A percentile compares a stretch with the other conserved stretches of the same genome.
Evolutionary conservation across 2,329 filamentous ascomycete genomes (phyloP).

Genomic region (Clonostachys chloroleuca): DNA sequence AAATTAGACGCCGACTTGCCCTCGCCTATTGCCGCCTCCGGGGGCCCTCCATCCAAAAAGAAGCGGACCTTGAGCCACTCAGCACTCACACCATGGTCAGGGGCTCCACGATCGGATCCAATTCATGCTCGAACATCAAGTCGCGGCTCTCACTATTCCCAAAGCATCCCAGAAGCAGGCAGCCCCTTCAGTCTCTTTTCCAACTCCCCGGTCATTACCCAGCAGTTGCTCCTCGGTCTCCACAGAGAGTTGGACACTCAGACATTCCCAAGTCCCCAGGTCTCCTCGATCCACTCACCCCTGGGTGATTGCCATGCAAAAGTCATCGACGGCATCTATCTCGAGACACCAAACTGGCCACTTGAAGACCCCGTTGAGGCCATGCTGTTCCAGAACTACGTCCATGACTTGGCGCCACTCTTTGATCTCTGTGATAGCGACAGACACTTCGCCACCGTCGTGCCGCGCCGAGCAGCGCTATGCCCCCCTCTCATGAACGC

Average conservation of each 20-base stretch:
- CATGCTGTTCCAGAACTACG: conserved; percentile 17
- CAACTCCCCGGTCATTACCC: too few species aligned
- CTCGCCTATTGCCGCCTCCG: too few species aligned
- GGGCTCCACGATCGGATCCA: background rate
- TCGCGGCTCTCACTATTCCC: too few species aligned
- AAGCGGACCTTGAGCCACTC: background rate
- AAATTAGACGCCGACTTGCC: background rate
- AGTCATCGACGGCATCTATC: background rate
- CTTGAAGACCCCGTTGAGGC: conserved; percentile 14
- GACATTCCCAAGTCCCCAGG: background rate
- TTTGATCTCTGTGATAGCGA: conserved; percentile 34
- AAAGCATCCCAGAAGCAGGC: background rate
- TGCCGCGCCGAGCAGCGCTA: conserved; percentile 45
- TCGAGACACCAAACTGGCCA: background rate
- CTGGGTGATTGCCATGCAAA: background rate
- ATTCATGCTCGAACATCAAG: too few species aligned
- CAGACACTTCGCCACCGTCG: conserved; percentile 45
- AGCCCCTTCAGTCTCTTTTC: background rate
- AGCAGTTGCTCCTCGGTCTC: too few species aligned
- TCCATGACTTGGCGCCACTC: conserved; percentile 18
- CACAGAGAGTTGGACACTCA: background rate
- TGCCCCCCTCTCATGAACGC: conserved; percentile 51
- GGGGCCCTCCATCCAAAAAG: background rate
- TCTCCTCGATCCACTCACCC: too few species aligned
- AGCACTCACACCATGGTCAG: background rate